Evolutionary conservation across 2,329 filamentous ascomycete genomes (phyloP), one percentile per base, ranked within the genome.

Genomic region (Paraphoma chrysanthemicola): DNA sequence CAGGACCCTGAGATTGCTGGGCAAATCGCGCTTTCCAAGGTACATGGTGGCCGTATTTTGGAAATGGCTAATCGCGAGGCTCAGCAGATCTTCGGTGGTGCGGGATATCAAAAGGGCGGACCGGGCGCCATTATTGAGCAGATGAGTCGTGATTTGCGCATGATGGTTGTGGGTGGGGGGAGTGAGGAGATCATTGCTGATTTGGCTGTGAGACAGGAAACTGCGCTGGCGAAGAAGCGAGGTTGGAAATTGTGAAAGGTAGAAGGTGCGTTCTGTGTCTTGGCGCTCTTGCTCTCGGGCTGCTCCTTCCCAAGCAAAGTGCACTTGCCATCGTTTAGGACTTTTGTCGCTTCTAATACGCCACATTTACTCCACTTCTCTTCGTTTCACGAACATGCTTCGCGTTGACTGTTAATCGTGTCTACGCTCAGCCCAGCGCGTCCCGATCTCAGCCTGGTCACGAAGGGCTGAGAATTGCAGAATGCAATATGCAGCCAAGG

Each of bases 121-220:
- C 76, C 77, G 1, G 82, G 83, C 0, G 79, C 78, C 2, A 73
- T 80, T 5, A 77, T 85, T 8, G 83, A 86, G 70, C 82, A 85
- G 65, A 81, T 85, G 41, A 82, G 80, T 60, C 76, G 83, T 0
- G 83, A 86, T 68, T 67, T 85, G 38, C 74, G 83, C 6, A 79
- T 83, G 69, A 82, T 82, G 79, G 81, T 85, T 0, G 83, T 83
- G 3, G 83, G 83, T 11, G 75, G 75, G 10, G 83, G 83, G 0
- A 85, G 83, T 55, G 83, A 86, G 57, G 83, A 85, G 68, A 84
- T 86, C 51, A 76, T 85, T 44, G 77, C 79, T 0, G 83, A 86
- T 60, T 61, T 85, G 36, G 81, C 82, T 1, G 75, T 85, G n/a
- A 77, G 80, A 4, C 81, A 84, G 62, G 83, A 85, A 63, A 71